Conservation (phyloP, 2,329 filamentous ascomycete genomes). For the Phaeosphaeriaceae sp. region DNA sequence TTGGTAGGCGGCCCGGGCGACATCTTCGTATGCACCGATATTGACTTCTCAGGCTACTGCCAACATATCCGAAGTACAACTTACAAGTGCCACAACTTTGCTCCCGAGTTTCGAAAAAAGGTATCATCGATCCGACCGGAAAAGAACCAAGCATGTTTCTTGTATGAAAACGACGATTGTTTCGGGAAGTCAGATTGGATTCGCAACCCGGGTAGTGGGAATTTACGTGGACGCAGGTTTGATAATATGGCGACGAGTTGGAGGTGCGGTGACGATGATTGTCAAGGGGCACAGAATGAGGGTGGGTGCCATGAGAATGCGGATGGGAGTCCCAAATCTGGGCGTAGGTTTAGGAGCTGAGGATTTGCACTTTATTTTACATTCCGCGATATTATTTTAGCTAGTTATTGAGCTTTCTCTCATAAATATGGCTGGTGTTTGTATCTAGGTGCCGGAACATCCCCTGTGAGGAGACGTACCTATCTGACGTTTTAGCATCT, state of each 20-base stretch:
- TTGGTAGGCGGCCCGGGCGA: not conserved
- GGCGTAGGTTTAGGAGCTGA: not conserved
- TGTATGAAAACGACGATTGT: slow-evolving; percentile 7
- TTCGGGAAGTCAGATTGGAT: slow-evolving; percentile 6
- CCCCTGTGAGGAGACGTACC: too few relatives aligned
- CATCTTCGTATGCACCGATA: slow-evolving; percentile 7
- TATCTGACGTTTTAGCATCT: too few relatives aligned
- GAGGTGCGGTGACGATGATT: slow-evolving; percentile 10
- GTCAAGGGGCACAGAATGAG: not conserved
- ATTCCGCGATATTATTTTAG: too few relatives aligned
- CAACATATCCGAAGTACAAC: not conserved
- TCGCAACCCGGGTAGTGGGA: slow-evolving; percentile 6
- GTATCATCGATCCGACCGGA: slow-evolving; percentile 2
- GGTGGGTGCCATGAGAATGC: not conserved
- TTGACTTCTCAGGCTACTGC: slow-evolving; percentile 5
- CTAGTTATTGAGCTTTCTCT: too few relatives aligned
- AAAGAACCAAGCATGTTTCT: slow-evolving; percentile 2
- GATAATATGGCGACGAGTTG: slow-evolving; percentile 14
- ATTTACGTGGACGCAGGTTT: slow-evolving; percentile 9
- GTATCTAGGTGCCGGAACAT: too few relatives aligned
- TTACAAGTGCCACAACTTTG: slow-evolving; percentile 5
- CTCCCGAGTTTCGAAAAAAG: not conserved
- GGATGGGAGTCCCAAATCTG: not conserved
- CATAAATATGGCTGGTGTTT: too few relatives aligned
- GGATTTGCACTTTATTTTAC: too few relatives aligned